Evolutionary conservation across 2,329 filamentous ascomycete genomes (phyloP), one percentile per base, ranked within the genome.

Genomic region (Trichophaea hybrida): DNA sequence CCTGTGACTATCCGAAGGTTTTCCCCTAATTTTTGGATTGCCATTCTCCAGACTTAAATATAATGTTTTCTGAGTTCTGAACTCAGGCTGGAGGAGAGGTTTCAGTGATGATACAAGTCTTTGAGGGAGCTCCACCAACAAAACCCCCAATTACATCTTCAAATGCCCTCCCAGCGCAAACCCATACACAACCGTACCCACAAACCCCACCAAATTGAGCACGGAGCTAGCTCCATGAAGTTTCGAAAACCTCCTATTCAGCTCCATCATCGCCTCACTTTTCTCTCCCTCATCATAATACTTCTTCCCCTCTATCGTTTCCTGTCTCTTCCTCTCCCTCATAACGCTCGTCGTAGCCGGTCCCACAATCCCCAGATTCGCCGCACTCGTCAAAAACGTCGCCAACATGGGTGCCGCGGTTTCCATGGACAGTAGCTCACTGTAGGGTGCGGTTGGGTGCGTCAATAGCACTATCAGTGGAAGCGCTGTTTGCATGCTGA

Each of bases 231-330:
- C 74, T 5, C 90, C 88, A 72, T 98, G 93, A 59, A 95, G 73
- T 63, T 79, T 80, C 13, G 80, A 81, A 72, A 97, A 97, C 64
- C 76, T 77, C 74, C 82, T 86, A 76, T 91, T 94, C 68, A 94
- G 72, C 6, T 76, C 77, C 67, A 81, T 73, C 90, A 97, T 96
- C 74, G 91, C 87, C 67, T 83, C 77, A 4, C 86, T 93, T 69
- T 94, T 87, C 43, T 88, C 86, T 0, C 83, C 79, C 56, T 80
- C 75, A 65, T 94, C 88, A 69, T 85, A 86, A 72, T 83, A 87
- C 71, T 85, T 86, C 78, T 94, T 96, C 58, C 88, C 88, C 70
- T 96, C 91, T 68, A 84, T 82, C 63, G 85, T 88, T 76, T 91
- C 90, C 44, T 63, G 64, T 8, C 53, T 13, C 61, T 58, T 67